A percentile compares a stretch with the other conserved stretches of the same genome.
phyloP scores from a whole-genome alignment of 768 basidiomycete species.

The Agrocybe pediades region DNA sequence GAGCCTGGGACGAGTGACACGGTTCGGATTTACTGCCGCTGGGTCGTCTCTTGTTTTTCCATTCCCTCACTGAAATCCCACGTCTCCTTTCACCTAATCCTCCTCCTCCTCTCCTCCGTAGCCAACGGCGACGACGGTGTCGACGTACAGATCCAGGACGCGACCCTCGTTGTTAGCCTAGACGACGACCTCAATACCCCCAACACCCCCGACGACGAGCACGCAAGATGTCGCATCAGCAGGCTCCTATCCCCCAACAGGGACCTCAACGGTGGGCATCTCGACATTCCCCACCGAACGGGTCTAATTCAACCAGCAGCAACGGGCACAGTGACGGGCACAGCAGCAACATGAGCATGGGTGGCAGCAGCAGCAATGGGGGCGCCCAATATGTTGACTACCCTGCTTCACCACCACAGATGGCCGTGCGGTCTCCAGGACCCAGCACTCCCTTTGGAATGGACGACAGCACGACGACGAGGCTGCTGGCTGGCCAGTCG shows the following conservation, averaged over 20 bases:
- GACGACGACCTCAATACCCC: background rate
- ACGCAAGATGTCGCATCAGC: background rate
- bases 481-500: constrained; percentile 3
- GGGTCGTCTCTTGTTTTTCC: background rate
- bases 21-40: background rate
- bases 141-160: background rate
- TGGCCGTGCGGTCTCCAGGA: background rate
- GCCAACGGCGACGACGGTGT: background rate
- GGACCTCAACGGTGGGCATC: background rate
- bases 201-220: background rate
- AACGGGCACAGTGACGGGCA: background rate
- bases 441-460: background rate
- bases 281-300: background rate
- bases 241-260: background rate
- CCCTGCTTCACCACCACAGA: background rate
- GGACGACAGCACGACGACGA: constrained; percentile 1
- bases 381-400: constrained; percentile 7
- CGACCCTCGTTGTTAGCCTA: background rate
- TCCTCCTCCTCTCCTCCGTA: background rate
- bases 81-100: background rate
- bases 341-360: background rate
- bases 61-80: background rate
- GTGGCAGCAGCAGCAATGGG: background rate
- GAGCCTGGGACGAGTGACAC: background rate
- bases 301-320: background rate